Base-by-base conservation (phyloP, 305 asterid genomes). In the Plantago rigida region DNA sequence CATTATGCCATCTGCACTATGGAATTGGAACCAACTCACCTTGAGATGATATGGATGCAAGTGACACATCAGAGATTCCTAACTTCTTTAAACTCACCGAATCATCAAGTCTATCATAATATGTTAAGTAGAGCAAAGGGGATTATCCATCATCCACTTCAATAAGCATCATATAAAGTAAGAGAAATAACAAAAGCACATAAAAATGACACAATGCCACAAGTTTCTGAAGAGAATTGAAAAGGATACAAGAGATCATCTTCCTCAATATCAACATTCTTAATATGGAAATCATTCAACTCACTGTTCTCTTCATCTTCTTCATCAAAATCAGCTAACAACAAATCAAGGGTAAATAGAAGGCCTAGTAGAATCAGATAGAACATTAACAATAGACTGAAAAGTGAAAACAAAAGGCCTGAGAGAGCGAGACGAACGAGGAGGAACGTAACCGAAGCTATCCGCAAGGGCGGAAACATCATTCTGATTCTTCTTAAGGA, bases 21-120 rank as follows among this genome's bases (percentile, higher is more conserved):
- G 6, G 39, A 29, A 66, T 15, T 5, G 42, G 9, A 46, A 44
- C 60, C 47, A 66, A 59, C 80, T 69, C 71, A 86, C 97, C 92
- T 81, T 80, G 88, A 69, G 84, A 84, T 69, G 96, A 95, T 71
- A 90, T 84, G 53, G 86, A 79, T 57, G 93, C 96, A 64, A 90
- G 89, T 67, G 80, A 77, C 64, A 78, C 85, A 70, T 88, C 96
- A 39, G 98, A 91, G 62, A 91, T 84, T 51, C 98, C 98, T 13
- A 91, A 79, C n/a, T 59, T 81, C 77, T 80, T 79, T 74, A 88
- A 82, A 74, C 83, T 86, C 80, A 79, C 56, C 0, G 94, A 77
- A 62, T 88, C 93, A 68, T 91, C 96, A 51, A 90, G 64, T 66
- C 97, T 90, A 63, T 31, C 7, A 41, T 44, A 47, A 57, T 52